Base-by-base conservation (phyloP, 2,329 filamentous ascomycete genomes). In the Colletotrichum lupini region DNA sequence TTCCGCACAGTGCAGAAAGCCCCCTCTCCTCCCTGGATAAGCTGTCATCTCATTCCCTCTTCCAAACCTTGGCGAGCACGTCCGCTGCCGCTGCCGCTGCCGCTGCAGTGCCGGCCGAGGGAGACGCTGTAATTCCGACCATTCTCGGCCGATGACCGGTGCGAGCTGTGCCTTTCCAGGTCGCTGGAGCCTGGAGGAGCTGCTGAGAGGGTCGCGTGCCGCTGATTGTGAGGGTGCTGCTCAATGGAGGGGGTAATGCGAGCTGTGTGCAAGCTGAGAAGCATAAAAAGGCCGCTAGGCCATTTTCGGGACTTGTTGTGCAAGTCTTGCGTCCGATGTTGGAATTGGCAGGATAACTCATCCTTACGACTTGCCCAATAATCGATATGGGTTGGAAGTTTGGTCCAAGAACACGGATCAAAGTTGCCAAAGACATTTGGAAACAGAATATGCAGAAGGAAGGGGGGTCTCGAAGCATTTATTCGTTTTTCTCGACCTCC, bases 251-350 rank as follows among this genome's bases (percentile, higher is more conserved):
- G 32, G n/a, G 22, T 14, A 56, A 16, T 28, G 22, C n/a, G 35
- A 9, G 49, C 4, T 55, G 3, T 9, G 32, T 37, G 26, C 42
- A 49, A 49, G 42, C 42, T 19, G 42, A 9, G 42, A 49, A 49
- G 42, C 42, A 12, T 16, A 30, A 28, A 24, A 61, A 46, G 22
- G 32, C 62, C 52, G 52, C 62, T 46, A 65, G 49, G 62, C 62
- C 35, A 19, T 57, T 65, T 65, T 65, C n/a, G 52, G 62, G 9
- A 7, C 2, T 37, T 42, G 9, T 19, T 11, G 19, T 42, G 52
- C 32, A 65, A 28, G n/a, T 65, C 32, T 46, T 65, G 52, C 62
- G 24, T 65, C 61, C 30, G 14, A 63, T 52, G 37, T 24, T 62
- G 19, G 19, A 30, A 26, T 12, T 28, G 42, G 22, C 19, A 14